These are phyloP conservation scores for Psilocybe azurescens DNA, from an alignment of 768 basidiomycete species.

Conservation along the genomic window DNA sequence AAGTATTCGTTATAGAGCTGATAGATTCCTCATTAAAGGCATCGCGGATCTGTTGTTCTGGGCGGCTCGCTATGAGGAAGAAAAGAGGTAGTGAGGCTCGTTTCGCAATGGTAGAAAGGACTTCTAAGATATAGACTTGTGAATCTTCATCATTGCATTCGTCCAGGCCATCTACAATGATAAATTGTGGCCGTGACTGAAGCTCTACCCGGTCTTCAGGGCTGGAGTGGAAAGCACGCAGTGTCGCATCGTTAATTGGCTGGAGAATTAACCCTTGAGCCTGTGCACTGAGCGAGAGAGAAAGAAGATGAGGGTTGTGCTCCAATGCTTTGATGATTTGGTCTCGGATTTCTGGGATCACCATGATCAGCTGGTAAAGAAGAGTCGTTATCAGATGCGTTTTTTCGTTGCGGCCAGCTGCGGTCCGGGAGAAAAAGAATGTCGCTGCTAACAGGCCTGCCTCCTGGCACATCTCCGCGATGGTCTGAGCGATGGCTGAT, in stretches of 20 bases:
- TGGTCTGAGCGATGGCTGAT: constrained; percentile 23
- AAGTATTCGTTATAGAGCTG: not conserved
- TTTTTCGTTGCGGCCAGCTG: constrained; percentile 9
- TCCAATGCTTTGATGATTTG: constrained; percentile 9
- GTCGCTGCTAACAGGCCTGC: constrained; percentile 2
- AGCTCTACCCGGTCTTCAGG: not conserved
- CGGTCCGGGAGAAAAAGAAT: constrained; percentile 24
- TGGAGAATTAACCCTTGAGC: constrained; percentile 1
- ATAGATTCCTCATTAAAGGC: constrained; percentile 11
- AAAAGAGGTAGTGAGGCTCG: not conserved
- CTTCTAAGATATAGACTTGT: not conserved
- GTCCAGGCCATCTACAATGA: constrained; percentile 2
- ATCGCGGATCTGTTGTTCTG: constrained; percentile 15
- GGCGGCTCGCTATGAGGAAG: constrained; percentile 4
- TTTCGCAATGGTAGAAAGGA: not conserved
- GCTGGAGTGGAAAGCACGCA: not conserved
- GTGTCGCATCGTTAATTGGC: not conserved
- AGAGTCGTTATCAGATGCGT: constrained; percentile 19
- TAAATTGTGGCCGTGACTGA: not conserved
- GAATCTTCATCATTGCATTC: not conserved
- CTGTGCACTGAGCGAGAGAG: not conserved
- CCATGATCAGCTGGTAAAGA: constrained; percentile 16
- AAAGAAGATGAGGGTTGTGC: constrained; percentile 9
- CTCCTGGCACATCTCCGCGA: constrained; percentile 18
- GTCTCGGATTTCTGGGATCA: constrained; percentile 14